Evolutionary conservation across 2,329 filamentous ascomycete genomes (phyloP).

Genomic region (Lachnellula occidentalis): DNA sequence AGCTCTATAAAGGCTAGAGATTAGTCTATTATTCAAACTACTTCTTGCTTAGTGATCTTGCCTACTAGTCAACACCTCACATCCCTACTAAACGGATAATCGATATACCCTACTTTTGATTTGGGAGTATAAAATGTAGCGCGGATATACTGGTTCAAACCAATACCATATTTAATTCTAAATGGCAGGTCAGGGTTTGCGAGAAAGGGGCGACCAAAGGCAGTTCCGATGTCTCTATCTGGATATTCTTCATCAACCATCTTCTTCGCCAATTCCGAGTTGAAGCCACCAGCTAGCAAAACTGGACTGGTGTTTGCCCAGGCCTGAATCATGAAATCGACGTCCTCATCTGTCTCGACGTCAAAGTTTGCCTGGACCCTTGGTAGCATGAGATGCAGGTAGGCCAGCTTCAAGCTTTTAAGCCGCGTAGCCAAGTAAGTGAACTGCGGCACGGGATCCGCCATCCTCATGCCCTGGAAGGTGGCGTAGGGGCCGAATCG

Average conservation of each 20-base stretch:
- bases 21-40: no score
- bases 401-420: conserved; percentile 36
- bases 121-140: conserved; percentile 12
- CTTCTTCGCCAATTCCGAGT: neutral
- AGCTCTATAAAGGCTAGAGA: no score
- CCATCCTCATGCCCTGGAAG: conserved; percentile 45
- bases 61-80: no score
- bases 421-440: conserved; percentile 37
- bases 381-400: conserved; percentile 49
- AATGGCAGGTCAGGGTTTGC: conserved; percentile 38
- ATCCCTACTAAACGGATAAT: conserved; percentile 4
- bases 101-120: neutral
- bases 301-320: conserved; percentile 4
- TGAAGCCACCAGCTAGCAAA: conserved; percentile 8
- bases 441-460: conserved; percentile 41
- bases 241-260: conserved; percentile 25
- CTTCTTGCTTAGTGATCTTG: no score
- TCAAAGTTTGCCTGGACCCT: conserved; percentile 41
- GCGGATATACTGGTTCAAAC: conserved; percentile 3
- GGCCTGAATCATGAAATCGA: conserved; percentile 5
- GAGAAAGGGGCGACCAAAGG: conserved; percentile 33
- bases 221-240: conserved; percentile 5
- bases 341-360: conserved; percentile 45
- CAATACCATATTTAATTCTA: conserved; percentile 3
- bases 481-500: conserved; percentile 54